phyloP scores from a whole-genome alignment of 345 rosid genomes.

The Euphorbia pulcherrima region DNA sequence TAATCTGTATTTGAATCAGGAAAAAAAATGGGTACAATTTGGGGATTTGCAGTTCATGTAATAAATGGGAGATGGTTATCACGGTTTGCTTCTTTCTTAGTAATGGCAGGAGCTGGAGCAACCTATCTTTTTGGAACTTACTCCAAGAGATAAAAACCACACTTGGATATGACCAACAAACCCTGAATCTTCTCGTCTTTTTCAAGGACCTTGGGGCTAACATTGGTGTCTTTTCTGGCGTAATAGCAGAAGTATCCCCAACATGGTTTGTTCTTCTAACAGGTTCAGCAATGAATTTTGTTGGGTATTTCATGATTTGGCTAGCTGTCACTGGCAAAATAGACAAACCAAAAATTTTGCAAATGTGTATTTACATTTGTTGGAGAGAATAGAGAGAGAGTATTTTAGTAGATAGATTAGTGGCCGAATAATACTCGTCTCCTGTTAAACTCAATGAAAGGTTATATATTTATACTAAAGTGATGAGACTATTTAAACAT shows the following conservation, averaged over 20 bases:
- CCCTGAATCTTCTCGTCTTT: slow-evolving; percentile 74
- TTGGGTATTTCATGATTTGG: slow-evolving; percentile 27
- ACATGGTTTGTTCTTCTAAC: slow-evolving; percentile 19
- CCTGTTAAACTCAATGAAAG: too few species aligned
- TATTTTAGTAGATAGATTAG: too few species aligned
- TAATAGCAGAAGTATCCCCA: slow-evolving; percentile 17
- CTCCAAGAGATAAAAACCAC: slow-evolving; percentile 65
- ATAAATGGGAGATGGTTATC: slow-evolving; percentile 77
- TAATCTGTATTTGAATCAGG: neutral
- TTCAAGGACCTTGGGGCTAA: slow-evolving; percentile 89
- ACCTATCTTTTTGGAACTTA: slow-evolving; percentile 79
- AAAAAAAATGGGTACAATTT: slow-evolving; percentile 25
- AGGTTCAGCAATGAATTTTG: slow-evolving; percentile 24
- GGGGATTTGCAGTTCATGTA: slow-evolving; percentile 42
- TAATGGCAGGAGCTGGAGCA: slow-evolving; percentile 90
- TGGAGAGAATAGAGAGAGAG: too few species aligned
- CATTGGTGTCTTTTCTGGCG: slow-evolving; percentile 38
- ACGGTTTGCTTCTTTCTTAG: slow-evolving; percentile 77
- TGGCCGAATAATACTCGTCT: too few species aligned
- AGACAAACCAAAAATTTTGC: slow-evolving; percentile 19
- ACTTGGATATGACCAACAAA: slow-evolving; percentile 78
- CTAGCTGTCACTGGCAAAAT: slow-evolving; percentile 16
- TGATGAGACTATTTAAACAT: too few species aligned
- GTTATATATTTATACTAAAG: too few species aligned
- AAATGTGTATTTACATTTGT: slow-evolving; percentile 26